Percentiles rank a stretch among this genome's conserved stretches.
These are phyloP conservation scores for Lactarius sp. DNA, from an alignment of 768 basidiomycete species.

Conservation along the genomic window DNA sequence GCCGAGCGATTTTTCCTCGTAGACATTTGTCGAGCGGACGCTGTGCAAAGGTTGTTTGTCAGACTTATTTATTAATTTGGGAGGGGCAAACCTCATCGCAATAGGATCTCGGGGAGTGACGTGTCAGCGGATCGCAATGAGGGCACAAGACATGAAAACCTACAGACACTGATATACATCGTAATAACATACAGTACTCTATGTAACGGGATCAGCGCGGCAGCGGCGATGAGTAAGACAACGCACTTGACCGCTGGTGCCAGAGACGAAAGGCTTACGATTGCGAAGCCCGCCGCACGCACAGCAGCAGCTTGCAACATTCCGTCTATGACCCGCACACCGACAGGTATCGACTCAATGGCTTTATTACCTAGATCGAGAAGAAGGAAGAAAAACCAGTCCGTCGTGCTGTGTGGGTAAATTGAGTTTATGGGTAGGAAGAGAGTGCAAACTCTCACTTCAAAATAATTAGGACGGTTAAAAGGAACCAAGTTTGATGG, in stretches of 20 bases:
- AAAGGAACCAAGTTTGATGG: constrained; percentile 90
- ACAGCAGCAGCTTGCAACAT: constrained; percentile 78
- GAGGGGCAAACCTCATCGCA: constrained; percentile 58
- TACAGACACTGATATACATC: constrained; percentile 89
- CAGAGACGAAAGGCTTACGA: constrained; percentile 65
- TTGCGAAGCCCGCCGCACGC: constrained; percentile 80
- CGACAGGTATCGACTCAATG: constrained; percentile 63
- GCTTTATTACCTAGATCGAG: constrained; percentile 77
- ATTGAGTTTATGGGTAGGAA: not conserved
- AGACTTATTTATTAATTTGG: not conserved
- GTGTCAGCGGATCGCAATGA: constrained; percentile 8
- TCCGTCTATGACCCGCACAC: constrained; percentile 66
- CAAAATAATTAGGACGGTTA: constrained; percentile 59
- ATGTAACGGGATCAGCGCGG: constrained; percentile 6
- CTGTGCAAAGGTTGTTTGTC: constrained; percentile 34
- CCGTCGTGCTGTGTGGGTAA: constrained; percentile 48
- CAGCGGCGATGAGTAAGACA: constrained; percentile 5
- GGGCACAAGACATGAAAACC: constrained; percentile 32
- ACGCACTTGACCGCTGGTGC: constrained; percentile 87
- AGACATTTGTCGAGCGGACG: constrained; percentile 89
- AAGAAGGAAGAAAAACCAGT: constrained; percentile 88
- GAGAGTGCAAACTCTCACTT: constrained; percentile 45
- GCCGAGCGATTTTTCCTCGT: constrained; percentile 90
- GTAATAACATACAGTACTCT: constrained; percentile 86
- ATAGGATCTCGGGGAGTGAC: constrained; percentile 54